phyloP scores from a whole-genome alignment of 768 basidiomycete species.

The Trametopsis cervina region DNA sequence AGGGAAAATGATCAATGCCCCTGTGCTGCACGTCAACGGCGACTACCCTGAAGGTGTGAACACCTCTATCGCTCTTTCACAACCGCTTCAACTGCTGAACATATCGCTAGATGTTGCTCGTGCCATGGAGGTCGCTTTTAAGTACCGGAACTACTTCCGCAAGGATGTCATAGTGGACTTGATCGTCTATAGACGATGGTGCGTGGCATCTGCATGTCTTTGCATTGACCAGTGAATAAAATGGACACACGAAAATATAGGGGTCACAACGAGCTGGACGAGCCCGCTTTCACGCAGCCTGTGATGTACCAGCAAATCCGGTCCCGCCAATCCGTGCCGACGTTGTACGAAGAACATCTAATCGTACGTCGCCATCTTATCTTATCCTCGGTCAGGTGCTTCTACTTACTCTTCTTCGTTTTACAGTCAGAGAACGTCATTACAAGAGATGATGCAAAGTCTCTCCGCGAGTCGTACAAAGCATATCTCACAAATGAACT shows the following conservation, averaged over 20 bases:
- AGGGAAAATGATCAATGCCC: slow-evolving; percentile 87
- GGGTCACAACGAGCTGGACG: slow-evolving; percentile 87
- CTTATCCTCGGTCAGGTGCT: not conserved
- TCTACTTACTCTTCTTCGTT: too few relatives aligned
- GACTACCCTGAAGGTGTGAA: slow-evolving; percentile 74
- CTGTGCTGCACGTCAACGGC: slow-evolving; percentile 87
- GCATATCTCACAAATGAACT: slow-evolving; percentile 58
- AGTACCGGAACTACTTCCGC: slow-evolving; percentile 80
- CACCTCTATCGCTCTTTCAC: not conserved
- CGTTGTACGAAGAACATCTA: slow-evolving; percentile 75
- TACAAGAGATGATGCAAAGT: slow-evolving; percentile 37
- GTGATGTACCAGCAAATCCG: slow-evolving; percentile 89
- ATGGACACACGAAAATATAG: slow-evolving; percentile 25
- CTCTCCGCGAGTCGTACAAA: slow-evolving; percentile 53
- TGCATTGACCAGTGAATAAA: too few relatives aligned
- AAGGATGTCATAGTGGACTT: slow-evolving; percentile 90
- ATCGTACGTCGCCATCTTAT: slow-evolving; percentile 39
- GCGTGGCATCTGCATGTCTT: too few relatives aligned
- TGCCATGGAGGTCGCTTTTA: slow-evolving; percentile 84
- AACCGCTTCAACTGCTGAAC: not conserved
- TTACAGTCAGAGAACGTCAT: slow-evolving; percentile 41
- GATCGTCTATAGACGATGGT: slow-evolving; percentile 84
- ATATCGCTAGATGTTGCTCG: slow-evolving; percentile 62
- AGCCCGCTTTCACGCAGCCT: slow-evolving; percentile 83
- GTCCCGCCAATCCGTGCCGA: slow-evolving; percentile 67